phyloP scores from a whole-genome alignment of 805 yeast genomes.

The Isabelozyma gotoi region DNA sequence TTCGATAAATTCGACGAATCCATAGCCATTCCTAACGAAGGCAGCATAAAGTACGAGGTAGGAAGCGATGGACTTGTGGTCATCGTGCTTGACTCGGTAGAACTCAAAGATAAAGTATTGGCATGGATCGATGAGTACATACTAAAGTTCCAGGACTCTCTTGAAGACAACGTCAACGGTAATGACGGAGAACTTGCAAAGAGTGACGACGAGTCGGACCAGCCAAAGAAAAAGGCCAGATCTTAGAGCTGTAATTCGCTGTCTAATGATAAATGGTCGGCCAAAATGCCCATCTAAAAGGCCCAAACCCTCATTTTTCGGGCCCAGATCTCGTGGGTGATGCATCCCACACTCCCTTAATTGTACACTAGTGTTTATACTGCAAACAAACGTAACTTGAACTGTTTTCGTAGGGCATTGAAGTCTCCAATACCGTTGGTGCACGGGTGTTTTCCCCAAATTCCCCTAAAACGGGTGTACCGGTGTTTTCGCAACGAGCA shows the following conservation, averaged over 20 bases:
- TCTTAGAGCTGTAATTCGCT: too few species aligned
- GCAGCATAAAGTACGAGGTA: constrained; percentile 55
- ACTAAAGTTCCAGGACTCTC: neutral
- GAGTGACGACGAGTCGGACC: neutral
- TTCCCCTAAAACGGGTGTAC: too few species aligned
- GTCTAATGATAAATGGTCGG: too few species aligned
- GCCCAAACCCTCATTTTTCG: too few species aligned
- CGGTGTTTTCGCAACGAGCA: neutral
- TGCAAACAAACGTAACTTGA: neutral
- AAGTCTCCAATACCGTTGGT: neutral
- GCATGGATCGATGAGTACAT: constrained; percentile 42
- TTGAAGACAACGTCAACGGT: neutral
- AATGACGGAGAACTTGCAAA: neutral
- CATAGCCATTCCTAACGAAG: constrained; percentile 56
- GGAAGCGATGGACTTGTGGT: constrained; percentile 62
- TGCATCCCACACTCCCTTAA: neutral
- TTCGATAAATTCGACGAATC: constrained; percentile 53
- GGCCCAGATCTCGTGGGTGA: too few species aligned
- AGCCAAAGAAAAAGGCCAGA: neutral
- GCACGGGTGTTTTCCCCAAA: neutral
- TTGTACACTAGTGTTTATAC: neutral
- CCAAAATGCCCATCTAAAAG: too few species aligned
- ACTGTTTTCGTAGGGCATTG: neutral
- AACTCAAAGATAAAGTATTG: constrained; percentile 37
- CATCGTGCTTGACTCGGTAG: constrained; percentile 46